Evolutionary conservation across 163 green algal genomes (phyloP).

Genomic region (Chloromonas sp.): DNA sequence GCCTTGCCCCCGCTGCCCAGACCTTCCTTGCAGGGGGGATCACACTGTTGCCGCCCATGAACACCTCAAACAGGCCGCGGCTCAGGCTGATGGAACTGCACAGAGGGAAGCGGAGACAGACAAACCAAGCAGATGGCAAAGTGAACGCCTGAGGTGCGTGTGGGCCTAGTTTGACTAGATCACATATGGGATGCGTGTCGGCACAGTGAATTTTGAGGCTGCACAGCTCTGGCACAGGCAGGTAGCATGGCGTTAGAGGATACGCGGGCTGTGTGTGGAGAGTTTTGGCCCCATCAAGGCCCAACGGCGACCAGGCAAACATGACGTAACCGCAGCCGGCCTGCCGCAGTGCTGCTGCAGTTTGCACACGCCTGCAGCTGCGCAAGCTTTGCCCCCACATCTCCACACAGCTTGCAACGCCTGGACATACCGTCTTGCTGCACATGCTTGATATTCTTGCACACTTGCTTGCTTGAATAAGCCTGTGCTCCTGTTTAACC

Average conservation of each 20-base stretch:
- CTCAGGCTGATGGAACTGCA: constrained; percentile 10
- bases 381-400: too few relatives aligned
- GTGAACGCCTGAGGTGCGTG: not conserved
- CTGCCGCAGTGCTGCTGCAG: too few relatives aligned
- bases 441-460: too few relatives aligned
- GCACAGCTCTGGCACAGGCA: not conserved
- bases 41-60: constrained; percentile 27
- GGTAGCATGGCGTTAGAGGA: not conserved
- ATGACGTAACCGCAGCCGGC: too few relatives aligned
- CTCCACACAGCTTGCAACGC: too few relatives aligned
- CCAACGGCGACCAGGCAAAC: too few relatives aligned
- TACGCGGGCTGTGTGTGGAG: too few relatives aligned
- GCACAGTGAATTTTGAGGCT: not conserved
- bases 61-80: constrained; percentile 46
- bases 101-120: not conserved
- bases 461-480: too few relatives aligned
- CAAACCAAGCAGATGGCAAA: not conserved
- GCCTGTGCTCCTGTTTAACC: too few relatives aligned
- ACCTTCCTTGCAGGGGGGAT: constrained; percentile 23
- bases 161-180: not conserved
- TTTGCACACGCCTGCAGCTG: too few relatives aligned
- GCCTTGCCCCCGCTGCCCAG: constrained; percentile 37
- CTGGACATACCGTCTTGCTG: too few relatives aligned
- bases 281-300: too few relatives aligned
- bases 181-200: not conserved